Percentiles rank a stretch among this genome's conserved stretches.
Evolutionary conservation across 2,329 filamentous ascomycete species (phyloP).

Genomic region (Grosmannia serpens): DNA sequence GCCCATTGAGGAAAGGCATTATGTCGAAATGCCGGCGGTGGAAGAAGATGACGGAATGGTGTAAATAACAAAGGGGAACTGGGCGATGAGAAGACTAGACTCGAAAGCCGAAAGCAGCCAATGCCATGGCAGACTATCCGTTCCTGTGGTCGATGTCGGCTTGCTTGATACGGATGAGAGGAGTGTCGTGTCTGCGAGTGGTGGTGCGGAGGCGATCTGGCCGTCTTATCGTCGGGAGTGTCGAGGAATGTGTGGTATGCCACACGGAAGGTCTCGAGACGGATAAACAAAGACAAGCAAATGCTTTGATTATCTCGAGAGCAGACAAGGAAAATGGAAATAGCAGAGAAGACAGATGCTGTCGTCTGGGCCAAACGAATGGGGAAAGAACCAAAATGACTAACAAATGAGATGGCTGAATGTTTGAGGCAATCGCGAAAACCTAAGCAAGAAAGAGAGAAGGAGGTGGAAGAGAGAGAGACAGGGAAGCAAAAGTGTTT

Average conservation of each 20-base stretch:
- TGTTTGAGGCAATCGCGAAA: neutral
- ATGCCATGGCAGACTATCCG: slow-evolving; percentile 6
- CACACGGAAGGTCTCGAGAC: neutral
- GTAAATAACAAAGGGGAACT: neutral
- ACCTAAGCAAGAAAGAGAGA: neutral
- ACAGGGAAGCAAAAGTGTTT: slow-evolving; percentile 5
- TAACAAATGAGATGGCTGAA: neutral
- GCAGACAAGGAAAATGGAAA: neutral
- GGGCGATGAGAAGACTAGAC: slow-evolving; percentile 1
- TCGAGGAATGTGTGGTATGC: neutral
- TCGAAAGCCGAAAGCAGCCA: neutral
- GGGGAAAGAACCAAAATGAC: neutral
- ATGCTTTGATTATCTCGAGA: slow-evolving; percentile 7
- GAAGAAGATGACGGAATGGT: neutral
- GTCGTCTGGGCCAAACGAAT: neutral
- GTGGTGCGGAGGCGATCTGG: neutral
- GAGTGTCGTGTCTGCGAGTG: neutral
- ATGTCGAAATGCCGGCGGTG: neutral
- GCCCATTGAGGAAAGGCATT: slow-evolving; percentile 1
- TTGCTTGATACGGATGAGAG: neutral
- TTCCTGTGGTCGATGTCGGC: neutral
- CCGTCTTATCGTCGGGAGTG: neutral
- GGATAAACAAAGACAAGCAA: slow-evolving; percentile 11
- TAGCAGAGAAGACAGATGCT: neutral
- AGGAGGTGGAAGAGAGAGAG: neutral